These are phyloP conservation scores for Phytophthora pisi DNA, from an alignment of 352 stramenopile species.

Conservation along the genomic window DNA sequence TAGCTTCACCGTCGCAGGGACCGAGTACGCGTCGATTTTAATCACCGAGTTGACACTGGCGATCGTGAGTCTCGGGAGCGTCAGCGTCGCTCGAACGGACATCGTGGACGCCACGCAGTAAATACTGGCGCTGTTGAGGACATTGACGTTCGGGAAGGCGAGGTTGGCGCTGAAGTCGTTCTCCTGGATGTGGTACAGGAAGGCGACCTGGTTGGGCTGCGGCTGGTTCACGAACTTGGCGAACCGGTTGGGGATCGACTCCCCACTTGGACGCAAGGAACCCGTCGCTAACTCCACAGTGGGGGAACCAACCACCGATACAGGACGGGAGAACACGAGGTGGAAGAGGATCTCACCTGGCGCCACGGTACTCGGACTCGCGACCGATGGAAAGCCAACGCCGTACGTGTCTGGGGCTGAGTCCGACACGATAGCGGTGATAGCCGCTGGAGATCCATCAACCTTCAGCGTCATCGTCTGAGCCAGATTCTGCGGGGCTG, in stretches of 20 bases:
- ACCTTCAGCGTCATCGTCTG: conserved; percentile 45
- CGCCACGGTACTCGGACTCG: conserved; percentile 54
- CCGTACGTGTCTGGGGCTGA: conserved; percentile 60
- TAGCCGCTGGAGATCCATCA: conserved; percentile 48
- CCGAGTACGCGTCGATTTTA: conserved; percentile 56
- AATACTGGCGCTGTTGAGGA: conserved; percentile 45
- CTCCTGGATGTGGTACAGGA: conserved; percentile 66
- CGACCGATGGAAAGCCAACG: conserved; percentile 55
- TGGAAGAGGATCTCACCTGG: conserved; percentile 77
- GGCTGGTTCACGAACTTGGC: conserved; percentile 56
- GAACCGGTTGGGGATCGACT: conserved; percentile 50
- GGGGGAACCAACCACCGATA: conserved; percentile 51
- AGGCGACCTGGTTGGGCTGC: conserved; percentile 51
- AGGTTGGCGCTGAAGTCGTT: conserved; percentile 66
- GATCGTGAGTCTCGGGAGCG: conserved; percentile 47
- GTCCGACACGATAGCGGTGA: conserved; percentile 55
- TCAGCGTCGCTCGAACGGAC: conserved; percentile 25
- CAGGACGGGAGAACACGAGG: conserved; percentile 61
- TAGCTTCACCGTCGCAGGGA: conserved; percentile 64
- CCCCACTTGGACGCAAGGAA: conserved; percentile 50
- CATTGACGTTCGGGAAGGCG: conserved; percentile 50
- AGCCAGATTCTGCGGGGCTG: conserved; percentile 29
- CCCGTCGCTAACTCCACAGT: conserved; percentile 66
- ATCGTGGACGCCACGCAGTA: conserved; percentile 59
- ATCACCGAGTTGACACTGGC: conserved; percentile 28